phyloP scores from a whole-genome alignment of 2,329 filamentous ascomycete genomes.

The Mariannaea sp. region DNA sequence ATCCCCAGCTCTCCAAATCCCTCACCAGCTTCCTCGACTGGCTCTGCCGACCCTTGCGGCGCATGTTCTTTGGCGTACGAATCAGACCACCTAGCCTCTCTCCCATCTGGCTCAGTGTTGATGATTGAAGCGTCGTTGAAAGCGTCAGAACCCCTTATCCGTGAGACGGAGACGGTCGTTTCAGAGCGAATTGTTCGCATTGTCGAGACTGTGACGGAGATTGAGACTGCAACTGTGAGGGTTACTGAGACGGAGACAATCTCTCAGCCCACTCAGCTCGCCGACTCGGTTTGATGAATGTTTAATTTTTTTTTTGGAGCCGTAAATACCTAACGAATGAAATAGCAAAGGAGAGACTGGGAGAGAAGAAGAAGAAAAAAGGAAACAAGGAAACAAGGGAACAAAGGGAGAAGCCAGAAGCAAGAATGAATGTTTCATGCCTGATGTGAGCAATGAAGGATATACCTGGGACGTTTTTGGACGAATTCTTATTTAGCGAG shows the following conservation, averaged over 20 bases:
- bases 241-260: slow-evolving; percentile 40
- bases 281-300: slow-evolving; percentile 9
- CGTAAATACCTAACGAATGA: too few relatives aligned
- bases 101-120: background rate
- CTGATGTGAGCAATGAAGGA: slow-evolving; percentile 36
- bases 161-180: slow-evolving; percentile 31
- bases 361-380: too few relatives aligned
- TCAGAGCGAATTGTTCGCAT: slow-evolving; percentile 39
- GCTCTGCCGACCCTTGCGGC: slow-evolving; percentile 31
- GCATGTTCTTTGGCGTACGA: slow-evolving; percentile 25
- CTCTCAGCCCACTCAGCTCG: slow-evolving; percentile 20
- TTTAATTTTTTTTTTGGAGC: too few relatives aligned
- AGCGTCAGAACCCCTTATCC: slow-evolving; percentile 14
- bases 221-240: slow-evolving; percentile 40
- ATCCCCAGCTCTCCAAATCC: background rate
- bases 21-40: background rate
- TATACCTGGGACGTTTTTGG: slow-evolving; percentile 37
- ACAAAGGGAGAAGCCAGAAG: too few relatives aligned
- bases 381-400: too few relatives aligned
- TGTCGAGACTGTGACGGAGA: slow-evolving; percentile 44
- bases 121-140: background rate
- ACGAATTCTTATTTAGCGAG: slow-evolving; percentile 30
- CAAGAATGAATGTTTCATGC: slow-evolving; percentile 32
- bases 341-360: too few relatives aligned
- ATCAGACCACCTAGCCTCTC: background rate